Base-by-base conservation (phyloP, 495 filamentous ascomycete species). In the Sabuloglossum arenarium region DNA sequence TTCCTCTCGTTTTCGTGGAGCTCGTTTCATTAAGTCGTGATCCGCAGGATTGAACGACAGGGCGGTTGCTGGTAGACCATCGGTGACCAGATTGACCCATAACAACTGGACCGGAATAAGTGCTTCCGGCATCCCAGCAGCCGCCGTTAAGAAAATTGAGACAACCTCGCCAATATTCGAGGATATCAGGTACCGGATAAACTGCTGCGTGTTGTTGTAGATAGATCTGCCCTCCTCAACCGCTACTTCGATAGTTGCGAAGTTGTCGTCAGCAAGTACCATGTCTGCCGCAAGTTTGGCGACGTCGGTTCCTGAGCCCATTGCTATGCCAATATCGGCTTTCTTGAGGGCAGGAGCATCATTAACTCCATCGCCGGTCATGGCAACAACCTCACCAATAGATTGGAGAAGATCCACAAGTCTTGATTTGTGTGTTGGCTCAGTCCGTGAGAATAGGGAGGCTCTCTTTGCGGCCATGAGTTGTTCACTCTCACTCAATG, bases 191-290 rank as follows among this genome's bases (percentile, higher is more conserved):
- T 99, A 99, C 28, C 93, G 86, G 69, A 99, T 99, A 68, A 99
- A 99, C 66, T 99, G 93, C 66, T 99, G 93, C 2, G 93, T 99
- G 75, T 99, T 99, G 80, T 90, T 96, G 75, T 94, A 99, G 72
- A 99, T 99, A 31, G 88, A 88, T 54, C 93, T 82, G 54, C 93
- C 93, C 69, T 99, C 93, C 68, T 96, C 91, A 54, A 99, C 88
- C 32, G 93, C 93, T 56, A 85, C 76, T 62, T 90, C 85, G 64
- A 99, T 99, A 27, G 93, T 97, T 47, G 93, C 91, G 66, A 99
- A 99, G 71, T 99, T 99, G 69, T 97, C 84, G 71, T 99, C 93
- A 28, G 88, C 88, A 53, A 99, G 81, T 14, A 99, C 91, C 93
- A 99, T 99, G 66, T 99, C 93, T 27, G 93, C 85, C 16, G 93